Percentiles rank a stretch among this genome's conserved stretches.
Evolutionary conservation across 345 rosid species (phyloP).

Genomic region (Eucalyptus sp.): DNA sequence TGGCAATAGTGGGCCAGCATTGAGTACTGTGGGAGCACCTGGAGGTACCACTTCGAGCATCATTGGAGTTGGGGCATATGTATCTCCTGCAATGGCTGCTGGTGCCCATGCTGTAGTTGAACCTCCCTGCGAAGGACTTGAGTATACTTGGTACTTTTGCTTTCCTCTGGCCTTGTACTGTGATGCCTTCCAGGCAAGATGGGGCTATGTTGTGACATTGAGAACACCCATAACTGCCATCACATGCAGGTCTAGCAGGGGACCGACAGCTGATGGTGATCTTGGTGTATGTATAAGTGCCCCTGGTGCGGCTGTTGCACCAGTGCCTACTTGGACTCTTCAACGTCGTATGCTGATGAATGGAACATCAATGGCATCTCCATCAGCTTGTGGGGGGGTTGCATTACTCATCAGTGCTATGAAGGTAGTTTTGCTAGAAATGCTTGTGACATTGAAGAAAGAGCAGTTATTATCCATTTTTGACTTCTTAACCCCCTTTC

Average conservation of each 20-base stretch:
- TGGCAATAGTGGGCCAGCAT: conserved; percentile 97
- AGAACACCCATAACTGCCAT: background rate
- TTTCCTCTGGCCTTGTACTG: background rate
- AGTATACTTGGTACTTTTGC: conserved; percentile 70
- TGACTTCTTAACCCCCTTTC: background rate
- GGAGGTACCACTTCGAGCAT: conserved; percentile 96
- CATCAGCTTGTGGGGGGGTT: conserved; percentile 98
- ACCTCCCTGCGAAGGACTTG: conserved; percentile 88
- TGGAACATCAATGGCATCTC: conserved; percentile 99
- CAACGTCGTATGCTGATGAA: conserved; percentile 98
- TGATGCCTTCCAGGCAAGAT: background rate
- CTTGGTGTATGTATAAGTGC: conserved; percentile 94
- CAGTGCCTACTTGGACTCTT: conserved; percentile 99
- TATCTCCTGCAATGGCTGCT: conserved; percentile 99
- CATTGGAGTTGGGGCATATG: conserved; percentile 96
- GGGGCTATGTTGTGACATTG: background rate
- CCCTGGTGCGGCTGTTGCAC: conserved; percentile 99
- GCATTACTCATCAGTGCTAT: conserved; percentile 89
- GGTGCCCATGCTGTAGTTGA: conserved; percentile 89
- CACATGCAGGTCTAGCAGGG: conserved; percentile 89
- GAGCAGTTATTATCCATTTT: background rate
- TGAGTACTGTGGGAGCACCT: conserved; percentile 97
- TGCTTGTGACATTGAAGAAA: background rate
- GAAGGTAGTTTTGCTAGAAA: conserved; percentile 46
- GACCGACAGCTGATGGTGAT: conserved; percentile 97